Percentiles rank a stretch among this genome's conserved stretches.
These are phyloP conservation scores for Nothophaeocryptopus gaeumannii DNA, from an alignment of 2,329 filamentous ascomycete species.

Conservation along the genomic window DNA sequence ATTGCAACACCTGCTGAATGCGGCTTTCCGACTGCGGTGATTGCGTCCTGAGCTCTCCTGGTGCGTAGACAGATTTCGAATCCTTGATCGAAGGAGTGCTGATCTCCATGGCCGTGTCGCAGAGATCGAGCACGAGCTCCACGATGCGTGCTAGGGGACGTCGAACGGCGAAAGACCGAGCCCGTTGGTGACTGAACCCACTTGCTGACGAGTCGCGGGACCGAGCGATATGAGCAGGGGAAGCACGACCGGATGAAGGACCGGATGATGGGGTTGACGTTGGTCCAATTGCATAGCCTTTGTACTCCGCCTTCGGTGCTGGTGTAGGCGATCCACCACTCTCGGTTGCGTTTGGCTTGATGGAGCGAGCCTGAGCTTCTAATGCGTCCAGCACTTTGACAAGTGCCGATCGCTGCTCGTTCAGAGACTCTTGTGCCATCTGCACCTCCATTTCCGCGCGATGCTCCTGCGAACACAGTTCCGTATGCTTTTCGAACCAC, in stretches of 20 bases:
- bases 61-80: conserved; percentile 57
- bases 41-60: conserved; percentile 80
- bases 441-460: conserved; percentile 97
- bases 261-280: conserved; percentile 67
- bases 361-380: conserved; percentile 71
- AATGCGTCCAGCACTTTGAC: conserved; percentile 92
- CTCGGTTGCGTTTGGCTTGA: conserved; percentile 53
- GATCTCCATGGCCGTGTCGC: conserved; percentile 92
- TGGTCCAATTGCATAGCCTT: conserved; percentile 74
- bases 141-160: conserved; percentile 89
- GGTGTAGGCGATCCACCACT: conserved; percentile 37
- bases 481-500: conserved; percentile 99
- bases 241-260: conserved; percentile 67
- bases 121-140: conserved; percentile 89
- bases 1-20: conserved; percentile 90
- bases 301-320: conserved; percentile 67
- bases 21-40: conserved; percentile 94
- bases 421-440: conserved; percentile 85
- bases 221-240: conserved; percentile 62
- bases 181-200: conserved; percentile 74
- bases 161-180: conserved; percentile 85
- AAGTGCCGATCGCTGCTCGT: conserved; percentile 89
- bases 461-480: conserved; percentile 92
- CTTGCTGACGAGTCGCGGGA: conserved; percentile 65
- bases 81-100: conserved; percentile 93